Evolutionary conservation across 1,139 yeast species (phyloP).

Genomic region (Suhomyces guaymorum): DNA sequence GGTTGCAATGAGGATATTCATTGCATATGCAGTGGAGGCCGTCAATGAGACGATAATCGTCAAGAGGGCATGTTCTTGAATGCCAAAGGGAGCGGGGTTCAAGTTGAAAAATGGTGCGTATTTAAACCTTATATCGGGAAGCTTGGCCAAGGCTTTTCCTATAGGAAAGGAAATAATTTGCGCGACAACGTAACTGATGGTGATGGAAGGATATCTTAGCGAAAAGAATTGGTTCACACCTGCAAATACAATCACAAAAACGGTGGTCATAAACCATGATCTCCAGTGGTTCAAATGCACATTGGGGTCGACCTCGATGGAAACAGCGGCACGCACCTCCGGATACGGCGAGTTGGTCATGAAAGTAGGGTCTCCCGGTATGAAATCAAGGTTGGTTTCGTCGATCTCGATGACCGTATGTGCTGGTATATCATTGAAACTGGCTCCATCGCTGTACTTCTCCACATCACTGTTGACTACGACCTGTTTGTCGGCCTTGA

Average conservation of each 20-base stretch:
- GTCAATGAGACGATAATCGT: conserved; percentile 20
- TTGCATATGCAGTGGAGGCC: conserved; percentile 21
- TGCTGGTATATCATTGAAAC: conserved; percentile 1
- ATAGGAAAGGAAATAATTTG: conserved; percentile 27
- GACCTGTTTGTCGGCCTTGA: conserved; percentile 6
- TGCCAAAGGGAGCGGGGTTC: conserved; percentile 35
- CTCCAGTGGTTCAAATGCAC: conserved; percentile 22
- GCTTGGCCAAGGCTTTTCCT: conserved; percentile 21
- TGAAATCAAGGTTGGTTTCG: conserved; percentile 15
- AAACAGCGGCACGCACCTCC: conserved; percentile 24
- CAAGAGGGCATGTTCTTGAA: conserved; percentile 24
- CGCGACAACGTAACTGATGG: conserved; percentile 26
- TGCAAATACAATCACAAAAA: conserved; percentile 22
- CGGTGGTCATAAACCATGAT: conserved; percentile 17
- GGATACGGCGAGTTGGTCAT: conserved; percentile 28
- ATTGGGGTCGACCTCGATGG: conserved; percentile 16
- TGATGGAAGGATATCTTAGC: conserved; percentile 25
- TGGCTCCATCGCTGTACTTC: conserved; percentile 7
- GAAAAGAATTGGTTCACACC: conserved; percentile 29
- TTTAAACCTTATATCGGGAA: conserved; percentile 26
- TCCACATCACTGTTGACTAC: conserved; percentile 9
- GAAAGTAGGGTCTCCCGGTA: conserved; percentile 31
- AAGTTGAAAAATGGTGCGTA: conserved; percentile 26
- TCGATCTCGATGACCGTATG: conserved; percentile 14
- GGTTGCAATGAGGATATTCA: conserved; percentile 24